Base-by-base conservation (phyloP, 345 rosid species). In the Tarenaya hassleriana region DNA sequence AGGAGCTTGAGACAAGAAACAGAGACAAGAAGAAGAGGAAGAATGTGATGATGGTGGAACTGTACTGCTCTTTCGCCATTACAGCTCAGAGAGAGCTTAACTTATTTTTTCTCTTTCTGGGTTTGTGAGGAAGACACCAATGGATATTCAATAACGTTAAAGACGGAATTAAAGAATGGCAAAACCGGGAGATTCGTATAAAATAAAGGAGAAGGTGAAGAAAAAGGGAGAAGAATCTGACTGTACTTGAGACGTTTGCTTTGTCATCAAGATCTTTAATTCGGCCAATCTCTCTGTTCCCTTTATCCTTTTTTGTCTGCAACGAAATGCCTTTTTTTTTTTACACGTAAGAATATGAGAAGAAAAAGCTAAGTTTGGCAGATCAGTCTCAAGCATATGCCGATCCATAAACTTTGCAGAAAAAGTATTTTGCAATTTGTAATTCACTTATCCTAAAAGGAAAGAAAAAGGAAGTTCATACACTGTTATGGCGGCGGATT, bases 241-340 rank as follows among this genome's bases (percentile, higher is more conserved):
- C 70, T 66, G 70, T 53, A 47, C 29, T 53, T 47, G 33, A 68
- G 60, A 48, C 39, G 63, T 72, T 72, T 78, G 34, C 95, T 80
- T 86, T 83, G 82, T 71, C 34, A 65, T 37, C 73, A 77, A 75
- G 88, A 60, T 70, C 66, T 66, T 66, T 66, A 44, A 37, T 52
- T 66, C 47, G 57, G 10, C 52, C 10, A 50, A 34, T 43, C 67
- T 55, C 62, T 54, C 55, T 61, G 53, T 34, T 49, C 34, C 47
- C 48, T 44, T 47, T 52, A 58, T 33, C 39, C 7, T 52, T 38
- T 17, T 31, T 15, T 46, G 5, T 52, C 47, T 32, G 16, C 52
- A 67, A 55, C 46, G 66, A 63, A 45, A 29, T 18, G 43, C 56
- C 47, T 67, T 61, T 24, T 46, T 16, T 49, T 51, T 40, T 56